Conservation (phyloP, 1,139 yeast species). For the Geotrichum aggregatum region DNA sequence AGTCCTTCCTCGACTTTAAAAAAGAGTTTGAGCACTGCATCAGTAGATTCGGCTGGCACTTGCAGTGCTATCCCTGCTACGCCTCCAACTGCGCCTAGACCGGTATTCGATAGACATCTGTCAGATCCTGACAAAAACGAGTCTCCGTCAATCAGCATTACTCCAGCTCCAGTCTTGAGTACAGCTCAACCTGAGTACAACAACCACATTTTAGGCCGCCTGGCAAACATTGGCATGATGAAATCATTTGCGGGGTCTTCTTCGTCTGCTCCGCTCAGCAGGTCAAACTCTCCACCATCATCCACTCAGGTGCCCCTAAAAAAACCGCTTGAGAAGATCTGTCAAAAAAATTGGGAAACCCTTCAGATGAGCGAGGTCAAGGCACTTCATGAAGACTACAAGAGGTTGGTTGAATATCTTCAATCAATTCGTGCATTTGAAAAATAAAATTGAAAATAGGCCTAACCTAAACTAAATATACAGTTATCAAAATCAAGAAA, state of each 20-base stretch:
- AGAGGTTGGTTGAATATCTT: conserved; percentile 34
- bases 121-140: neutral
- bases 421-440: conserved; percentile 34
- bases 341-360: conserved; percentile 24
- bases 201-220: conserved; percentile 10
- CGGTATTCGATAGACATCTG: neutral
- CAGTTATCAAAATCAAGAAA: neutral
- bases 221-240: conserved; percentile 12
- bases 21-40: neutral
- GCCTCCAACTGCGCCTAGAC: conserved; percentile 1
- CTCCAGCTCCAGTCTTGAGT: neutral
- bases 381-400: conserved; percentile 39
- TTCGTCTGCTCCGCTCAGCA: neutral
- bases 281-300: conserved; percentile 4
- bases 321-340: conserved; percentile 30
- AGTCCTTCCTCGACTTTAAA: neutral
- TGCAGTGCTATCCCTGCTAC: conserved; percentile 18
- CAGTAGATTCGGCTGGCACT: conserved; percentile 6
- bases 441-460: conserved; percentile 14
- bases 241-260: conserved; percentile 7
- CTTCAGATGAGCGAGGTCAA: conserved; percentile 38
- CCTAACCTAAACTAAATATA: neutral
- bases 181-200: neutral
- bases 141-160: neutral
- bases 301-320: neutral